phyloP scores from a whole-genome alignment of 2,329 filamentous ascomycete genomes.

The Colletotrichum shisoi region DNA sequence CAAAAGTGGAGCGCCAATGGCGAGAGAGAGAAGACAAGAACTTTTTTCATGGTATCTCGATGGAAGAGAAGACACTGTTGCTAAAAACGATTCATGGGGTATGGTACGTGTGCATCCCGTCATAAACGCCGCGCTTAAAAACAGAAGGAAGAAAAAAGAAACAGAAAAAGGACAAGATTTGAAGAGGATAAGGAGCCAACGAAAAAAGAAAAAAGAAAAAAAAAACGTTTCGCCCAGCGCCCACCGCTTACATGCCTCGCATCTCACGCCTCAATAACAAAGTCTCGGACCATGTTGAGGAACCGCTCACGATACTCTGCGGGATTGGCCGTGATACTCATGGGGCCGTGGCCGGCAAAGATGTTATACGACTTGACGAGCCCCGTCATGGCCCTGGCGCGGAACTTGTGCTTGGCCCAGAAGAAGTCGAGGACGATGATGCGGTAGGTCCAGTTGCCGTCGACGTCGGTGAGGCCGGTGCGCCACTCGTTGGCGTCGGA shows the following conservation, averaged over 20 bases:
- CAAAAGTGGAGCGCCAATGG: background rate
- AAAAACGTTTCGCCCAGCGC: background rate
- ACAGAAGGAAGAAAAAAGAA: background rate
- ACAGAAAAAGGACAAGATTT: no score
- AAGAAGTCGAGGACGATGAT: conserved; percentile 77
- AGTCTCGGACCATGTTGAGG: conserved; percentile 58
- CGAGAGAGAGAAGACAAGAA: background rate
- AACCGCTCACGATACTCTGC: conserved; percentile 70
- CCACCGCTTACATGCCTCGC: conserved; percentile 22
- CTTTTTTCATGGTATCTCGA: background rate
- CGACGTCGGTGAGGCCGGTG: conserved; percentile 65
- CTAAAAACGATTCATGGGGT: background rate
- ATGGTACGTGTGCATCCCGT: background rate
- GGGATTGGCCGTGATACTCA: conserved; percentile 77
- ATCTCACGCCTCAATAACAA: conserved; percentile 50
- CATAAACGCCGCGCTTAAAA: conserved; percentile 9
- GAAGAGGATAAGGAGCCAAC: background rate
- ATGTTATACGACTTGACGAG: conserved; percentile 70
- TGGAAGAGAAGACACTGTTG: background rate
- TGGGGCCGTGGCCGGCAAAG: conserved; percentile 70
- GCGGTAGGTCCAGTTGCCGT: conserved; percentile 72
- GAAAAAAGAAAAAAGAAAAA: conserved; percentile 4
- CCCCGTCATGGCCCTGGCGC: conserved; percentile 70
- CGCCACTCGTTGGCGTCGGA: conserved; percentile 60
- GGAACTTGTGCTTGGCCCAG: conserved; percentile 76